Base-by-base conservation (phyloP, 2,329 filamentous ascomycete species). In the Macroventuria anomochaeta region DNA sequence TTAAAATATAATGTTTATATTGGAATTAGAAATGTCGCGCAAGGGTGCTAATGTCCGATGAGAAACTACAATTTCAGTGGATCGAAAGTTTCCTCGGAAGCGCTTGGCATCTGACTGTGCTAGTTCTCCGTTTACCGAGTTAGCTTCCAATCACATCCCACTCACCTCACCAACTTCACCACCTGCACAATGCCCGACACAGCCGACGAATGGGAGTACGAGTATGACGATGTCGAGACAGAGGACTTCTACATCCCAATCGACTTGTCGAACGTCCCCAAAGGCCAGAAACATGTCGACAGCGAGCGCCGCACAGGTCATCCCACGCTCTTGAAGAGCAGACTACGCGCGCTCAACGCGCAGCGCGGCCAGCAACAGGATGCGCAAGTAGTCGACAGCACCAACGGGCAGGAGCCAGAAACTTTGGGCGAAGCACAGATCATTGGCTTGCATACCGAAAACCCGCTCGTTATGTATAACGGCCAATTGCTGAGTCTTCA, bases 401-500 rank as follows among this genome's bases (percentile, higher is more conserved):
- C 52, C 17, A 54, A 53, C 32, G 53, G 56, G 8, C 59, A 65
- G 15, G 38, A 53, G 5, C 40, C 55, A 53, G 44, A 55, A 28
- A 53, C 65, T 21, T 52, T 67, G 34, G 73, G 78, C 37, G 72
- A 76, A 39, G 83, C 96, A 5, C 91, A 96, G 68, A 87, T 97
- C 43, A 80, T 95, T n/a, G 91, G 91, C 23, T 81, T 97, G 3
- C 89, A 96, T 73, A 88, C 88, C 1, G 68, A 77, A 2, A 88
- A 89, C 41, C 93, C 93, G 0, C 78, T 96, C 23, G 82, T 96
- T 54, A 88, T 89, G 18, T 96, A 96, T 75, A 83, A 88, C 53
- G 89, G 89, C 25, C 85, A 88, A 57, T 79, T 96, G 18, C 95
- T 93, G 70, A 86, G 85, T 59, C 93, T 91, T 60, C 78, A 85